Evolutionary conservation across 345 rosid genomes (phyloP).

Genomic region (Excoecaria agallocha): DNA sequence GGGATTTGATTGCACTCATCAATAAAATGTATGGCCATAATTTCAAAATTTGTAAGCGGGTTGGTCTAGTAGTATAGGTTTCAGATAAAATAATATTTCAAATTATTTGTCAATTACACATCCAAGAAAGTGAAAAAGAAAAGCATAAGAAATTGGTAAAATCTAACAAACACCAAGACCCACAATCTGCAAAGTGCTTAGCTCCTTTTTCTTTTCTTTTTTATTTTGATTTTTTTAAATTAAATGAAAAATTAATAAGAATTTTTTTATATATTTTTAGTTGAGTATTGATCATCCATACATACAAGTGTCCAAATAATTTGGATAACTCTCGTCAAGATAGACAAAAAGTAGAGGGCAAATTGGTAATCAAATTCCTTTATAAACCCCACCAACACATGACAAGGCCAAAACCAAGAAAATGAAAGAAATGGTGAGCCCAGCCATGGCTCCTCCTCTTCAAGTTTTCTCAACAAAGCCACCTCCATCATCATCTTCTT

Average conservation of each 20-base stretch:
- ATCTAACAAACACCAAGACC: background rate
- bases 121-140: conserved; percentile 15
- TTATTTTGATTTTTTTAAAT: too few relatives aligned
- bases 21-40: background rate
- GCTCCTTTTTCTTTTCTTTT: too few relatives aligned
- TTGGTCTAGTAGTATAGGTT: background rate
- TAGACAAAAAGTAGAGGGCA: conserved; percentile 12
- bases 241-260: too few relatives aligned
- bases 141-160: background rate
- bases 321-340: conserved; percentile 26
- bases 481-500: conserved; percentile 33
- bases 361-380: conserved; percentile 13
- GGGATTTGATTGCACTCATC: background rate
- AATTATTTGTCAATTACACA: conserved; percentile 26
- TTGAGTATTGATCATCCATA: too few relatives aligned
- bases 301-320: too few relatives aligned
- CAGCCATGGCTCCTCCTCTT: conserved; percentile 3
- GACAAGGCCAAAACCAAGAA: background rate
- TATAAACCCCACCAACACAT: conserved; percentile 13
- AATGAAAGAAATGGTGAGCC: conserved; percentile 14
- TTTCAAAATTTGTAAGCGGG: conserved; percentile 37
- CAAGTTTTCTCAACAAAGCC: conserved; percentile 11
- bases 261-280: too few relatives aligned
- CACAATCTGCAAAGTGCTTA: conserved; percentile 29
- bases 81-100: background rate